Conservation (phyloP, 2,329 filamentous ascomycete species). For the Chrysosporium queenslandicum region DNA sequence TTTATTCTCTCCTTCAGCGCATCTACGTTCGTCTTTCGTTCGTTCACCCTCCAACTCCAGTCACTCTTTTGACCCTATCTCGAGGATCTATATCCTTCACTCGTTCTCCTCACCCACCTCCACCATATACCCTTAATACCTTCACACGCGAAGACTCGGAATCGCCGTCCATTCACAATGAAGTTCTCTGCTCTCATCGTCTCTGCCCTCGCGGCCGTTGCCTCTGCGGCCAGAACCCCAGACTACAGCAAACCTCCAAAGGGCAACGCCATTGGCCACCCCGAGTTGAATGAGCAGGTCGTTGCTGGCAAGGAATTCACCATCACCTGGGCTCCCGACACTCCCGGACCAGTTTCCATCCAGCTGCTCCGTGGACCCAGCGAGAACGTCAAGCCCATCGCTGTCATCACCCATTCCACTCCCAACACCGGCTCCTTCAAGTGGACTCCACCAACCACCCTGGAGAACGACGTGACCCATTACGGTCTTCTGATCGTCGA, state of each 20-base stretch:
- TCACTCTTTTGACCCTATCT: constrained; percentile 19
- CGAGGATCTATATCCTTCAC: constrained; percentile 11
- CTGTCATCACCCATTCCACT: constrained; percentile 45
- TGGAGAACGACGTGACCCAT: constrained; percentile 42
- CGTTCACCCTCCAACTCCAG: constrained; percentile 15
- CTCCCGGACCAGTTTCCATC: constrained; percentile 41
- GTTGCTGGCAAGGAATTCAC: constrained; percentile 47
- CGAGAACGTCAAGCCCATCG: constrained; percentile 44
- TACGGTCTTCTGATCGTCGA: constrained; percentile 55
- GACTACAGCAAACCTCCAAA: constrained; percentile 28
- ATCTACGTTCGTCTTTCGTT: constrained; percentile 14
- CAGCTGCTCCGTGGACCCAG: constrained; percentile 51
- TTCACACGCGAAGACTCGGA: constrained; percentile 13
- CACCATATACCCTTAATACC: constrained; percentile 17
- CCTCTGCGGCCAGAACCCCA: constrained; percentile 30
- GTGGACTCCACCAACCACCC: constrained; percentile 45
- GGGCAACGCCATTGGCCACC: constrained; percentile 48
- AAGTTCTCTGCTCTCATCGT: constrained; percentile 32
- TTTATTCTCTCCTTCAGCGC: constrained; percentile 13
- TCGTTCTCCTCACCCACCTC: constrained; percentile 18
- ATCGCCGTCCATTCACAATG: constrained; percentile 25
- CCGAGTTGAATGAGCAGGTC: constrained; percentile 44
- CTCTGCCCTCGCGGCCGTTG: constrained; percentile 32
- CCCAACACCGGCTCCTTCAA: constrained; percentile 46
- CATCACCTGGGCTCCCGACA: constrained; percentile 47